Base-by-base conservation (phyloP, 139 green algal species). In the Coelastrella sp. region DNA sequence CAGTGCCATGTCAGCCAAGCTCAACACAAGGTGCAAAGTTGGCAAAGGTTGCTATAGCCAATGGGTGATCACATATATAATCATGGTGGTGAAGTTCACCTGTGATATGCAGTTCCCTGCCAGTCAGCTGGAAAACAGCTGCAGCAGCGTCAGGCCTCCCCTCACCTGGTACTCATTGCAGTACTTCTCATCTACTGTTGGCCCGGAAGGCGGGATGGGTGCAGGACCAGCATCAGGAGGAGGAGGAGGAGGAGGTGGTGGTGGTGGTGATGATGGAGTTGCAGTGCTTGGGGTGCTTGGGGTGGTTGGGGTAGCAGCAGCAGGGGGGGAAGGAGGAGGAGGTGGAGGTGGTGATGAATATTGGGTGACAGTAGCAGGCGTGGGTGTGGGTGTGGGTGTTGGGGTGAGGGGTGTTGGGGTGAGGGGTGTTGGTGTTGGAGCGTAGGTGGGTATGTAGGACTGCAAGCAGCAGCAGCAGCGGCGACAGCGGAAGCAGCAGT, bases 161-260 rank as follows among this genome's bases (percentile, higher is more conserved):
- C 79, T 4, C 57, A 85, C 79, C 79, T 72, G 49, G 20, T 72
- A 24, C 57, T 72, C 79, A 22, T 85, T 72, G 20, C 79, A 85
- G 79, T 25, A 85, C 8, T 56, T 56, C 8, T 85, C 79, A 56
- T 85, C 79, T 9, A 70, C 57, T 57, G 20, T 56, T 19, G 81
- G 7, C 20, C 6, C 24, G 14, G 59, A 15, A 15, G 60, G 65
- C 27, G 81, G 60, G 0, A 35, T 20, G 35, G 81, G 56, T 27
- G 59, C 60, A 15, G 80, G 25, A 14, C 20, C 15, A 11, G 81
- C 20, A 58, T 19, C 24, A 80, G 78, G 78, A 10, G 78, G 35
- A n/a, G 82, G 63, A 6, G 82, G 25, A 5, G 82, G 63, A 9
- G 58, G 58, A 57, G 58, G 58, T 7, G 79, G 19, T 56, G 17